Conservation (phyloP, 768 basidiomycete genomes). For the Hericium coralloides region DNA sequence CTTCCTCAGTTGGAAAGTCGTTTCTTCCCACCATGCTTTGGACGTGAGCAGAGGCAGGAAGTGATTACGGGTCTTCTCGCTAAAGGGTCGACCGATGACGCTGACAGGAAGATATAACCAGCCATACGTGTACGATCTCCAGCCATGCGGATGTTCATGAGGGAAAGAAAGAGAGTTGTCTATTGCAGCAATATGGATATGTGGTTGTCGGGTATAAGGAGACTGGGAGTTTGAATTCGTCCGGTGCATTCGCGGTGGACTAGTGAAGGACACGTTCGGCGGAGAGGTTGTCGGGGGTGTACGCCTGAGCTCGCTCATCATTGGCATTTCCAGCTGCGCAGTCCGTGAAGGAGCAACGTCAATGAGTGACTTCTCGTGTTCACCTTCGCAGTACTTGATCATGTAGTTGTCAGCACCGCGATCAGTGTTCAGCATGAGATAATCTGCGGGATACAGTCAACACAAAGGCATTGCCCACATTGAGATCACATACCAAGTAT, state of each 20-base stretch:
- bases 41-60: slow-evolving; percentile 78
- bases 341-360: slow-evolving; percentile 73
- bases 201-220: slow-evolving; percentile 54
- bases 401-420: slow-evolving; percentile 86
- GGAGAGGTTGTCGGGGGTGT: slow-evolving; percentile 17
- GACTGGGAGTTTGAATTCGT: slow-evolving; percentile 9
- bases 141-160: slow-evolving; percentile 79
- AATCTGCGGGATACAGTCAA: slow-evolving; percentile 41
- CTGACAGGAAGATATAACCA: slow-evolving; percentile 85
- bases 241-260: slow-evolving; percentile 13
- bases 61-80: slow-evolving; percentile 70
- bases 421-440: slow-evolving; percentile 89
- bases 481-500: slow-evolving; percentile 52
- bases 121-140: slow-evolving; percentile 75
- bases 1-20: slow-evolving; percentile 66
- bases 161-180: slow-evolving; percentile 92
- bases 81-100: slow-evolving; percentile 79
- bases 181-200: slow-evolving; percentile 88
- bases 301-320: slow-evolving; percentile 61
- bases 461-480: neutral
- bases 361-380: slow-evolving; percentile 68
- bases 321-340: slow-evolving; percentile 56
- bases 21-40: slow-evolving; percentile 87
- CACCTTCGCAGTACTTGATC: slow-evolving; percentile 84
- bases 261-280: slow-evolving; percentile 13